A percentile compares a stretch with the other conserved stretches of the same genome.
phyloP scores from a whole-genome alignment of 768 basidiomycete species.

The Tulasnella sp. region DNA sequence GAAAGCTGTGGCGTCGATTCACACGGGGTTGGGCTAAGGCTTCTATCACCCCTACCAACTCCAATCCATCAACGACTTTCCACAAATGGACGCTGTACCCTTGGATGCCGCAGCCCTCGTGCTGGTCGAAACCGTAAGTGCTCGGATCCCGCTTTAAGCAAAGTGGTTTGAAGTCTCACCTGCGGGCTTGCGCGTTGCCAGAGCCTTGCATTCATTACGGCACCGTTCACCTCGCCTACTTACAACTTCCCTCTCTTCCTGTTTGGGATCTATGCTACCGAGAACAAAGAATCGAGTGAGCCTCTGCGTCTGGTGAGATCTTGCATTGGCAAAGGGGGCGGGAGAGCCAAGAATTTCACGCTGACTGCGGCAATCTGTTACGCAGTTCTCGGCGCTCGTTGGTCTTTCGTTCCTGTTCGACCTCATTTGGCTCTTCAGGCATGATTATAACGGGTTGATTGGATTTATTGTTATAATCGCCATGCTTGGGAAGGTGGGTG shows the following conservation, averaged over 20 bases:
- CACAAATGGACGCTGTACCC: neutral
- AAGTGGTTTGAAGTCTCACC: neutral
- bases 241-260: conserved; percentile 87
- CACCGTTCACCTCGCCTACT: conserved; percentile 32
- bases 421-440: conserved; percentile 59
- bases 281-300: conserved; percentile 64
- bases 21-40: neutral
- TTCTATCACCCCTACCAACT: conserved; percentile 3
- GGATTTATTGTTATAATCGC: conserved; percentile 59
- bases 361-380: neutral
- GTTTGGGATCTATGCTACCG: conserved; percentile 74
- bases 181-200: neutral
- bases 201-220: conserved; percentile 34
- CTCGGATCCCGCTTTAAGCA: neutral
- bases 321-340: neutral
- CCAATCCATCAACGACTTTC: neutral
- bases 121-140: neutral
- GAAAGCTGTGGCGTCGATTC: neutral
- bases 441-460: conserved; percentile 60
- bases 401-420: conserved; percentile 67
- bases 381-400: conserved; percentile 67
- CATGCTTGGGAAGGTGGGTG: conserved; percentile 60
- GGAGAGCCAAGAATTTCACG: neutral
- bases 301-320: conserved; percentile 63
- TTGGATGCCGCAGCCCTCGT: neutral